Percentiles rank a stretch among this genome's conserved stretches.
Conservation (phyloP, 257 asterid species). For the Orobanche coerulescens region DNA sequence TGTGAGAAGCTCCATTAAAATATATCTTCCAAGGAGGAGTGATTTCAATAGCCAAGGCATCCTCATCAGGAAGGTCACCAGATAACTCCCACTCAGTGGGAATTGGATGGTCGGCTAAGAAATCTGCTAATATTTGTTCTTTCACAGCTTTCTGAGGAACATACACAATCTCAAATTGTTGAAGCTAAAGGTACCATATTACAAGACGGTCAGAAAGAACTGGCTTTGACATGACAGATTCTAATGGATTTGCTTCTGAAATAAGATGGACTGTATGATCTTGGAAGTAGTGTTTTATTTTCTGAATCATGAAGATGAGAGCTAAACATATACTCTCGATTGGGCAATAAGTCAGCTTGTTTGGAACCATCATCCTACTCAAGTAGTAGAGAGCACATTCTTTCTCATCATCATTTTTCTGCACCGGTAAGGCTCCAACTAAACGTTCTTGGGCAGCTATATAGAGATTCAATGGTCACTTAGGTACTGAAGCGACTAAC, state of each 20-base stretch:
- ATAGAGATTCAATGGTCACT: not conserved
- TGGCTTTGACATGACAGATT: no score
- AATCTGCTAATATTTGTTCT: not conserved
- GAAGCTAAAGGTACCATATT: not conserved
- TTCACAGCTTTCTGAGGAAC: not conserved
- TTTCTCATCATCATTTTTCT: not conserved
- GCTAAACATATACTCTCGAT: not conserved
- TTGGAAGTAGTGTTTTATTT: no score
- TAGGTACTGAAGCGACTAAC: not conserved
- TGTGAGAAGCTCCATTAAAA: not conserved
- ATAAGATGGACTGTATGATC: no score
- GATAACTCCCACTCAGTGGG: not conserved
- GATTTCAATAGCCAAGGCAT: not conserved
- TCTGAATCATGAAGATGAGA: no score
- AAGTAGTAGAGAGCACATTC: not conserved
- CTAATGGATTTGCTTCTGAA: no score
- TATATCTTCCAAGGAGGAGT: not conserved
- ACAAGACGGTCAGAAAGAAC: not conserved
- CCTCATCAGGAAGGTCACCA: not conserved
- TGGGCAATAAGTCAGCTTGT: not conserved
- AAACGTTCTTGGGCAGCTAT: not conserved
- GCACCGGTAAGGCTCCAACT: not conserved
- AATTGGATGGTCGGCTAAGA: not conserved
- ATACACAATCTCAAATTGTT: not conserved
- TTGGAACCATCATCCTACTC: not conserved